Conservation (phyloP, 306 rosid species). For the Trifolium fragiferum region DNA sequence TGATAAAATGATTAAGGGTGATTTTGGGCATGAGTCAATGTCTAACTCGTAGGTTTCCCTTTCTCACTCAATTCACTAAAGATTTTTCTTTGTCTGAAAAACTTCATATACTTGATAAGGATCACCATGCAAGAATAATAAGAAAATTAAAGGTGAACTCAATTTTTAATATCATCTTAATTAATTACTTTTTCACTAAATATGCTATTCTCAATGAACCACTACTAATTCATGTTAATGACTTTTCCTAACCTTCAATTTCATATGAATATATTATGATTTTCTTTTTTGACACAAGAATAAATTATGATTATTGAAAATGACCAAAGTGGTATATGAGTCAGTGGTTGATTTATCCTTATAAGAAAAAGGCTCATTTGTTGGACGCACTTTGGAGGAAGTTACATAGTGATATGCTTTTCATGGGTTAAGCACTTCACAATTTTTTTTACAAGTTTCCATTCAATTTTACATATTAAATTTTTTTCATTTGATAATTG, state of each 20-base stretch:
- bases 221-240: constrained; percentile 43
- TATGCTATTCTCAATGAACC: constrained; percentile 49
- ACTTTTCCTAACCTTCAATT: constrained; percentile 41
- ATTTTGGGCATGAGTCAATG: not conserved
- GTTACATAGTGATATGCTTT: constrained; percentile 1
- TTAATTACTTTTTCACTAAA: constrained; percentile 24
- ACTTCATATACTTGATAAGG: constrained; percentile 28
- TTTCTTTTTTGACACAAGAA: too few relatives aligned
- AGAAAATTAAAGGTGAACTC: not conserved
- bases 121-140: constrained; percentile 38
- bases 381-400: constrained; percentile 43
- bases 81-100: constrained; percentile 35
- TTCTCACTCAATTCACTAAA: constrained; percentile 23
- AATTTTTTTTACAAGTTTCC: constrained; percentile 2
- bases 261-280: constrained; percentile 42
- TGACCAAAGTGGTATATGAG: constrained; percentile 50
- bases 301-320: constrained; percentile 46
- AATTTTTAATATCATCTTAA: constrained; percentile 20
- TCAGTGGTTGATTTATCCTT: constrained; percentile 41
- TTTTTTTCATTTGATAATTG: not conserved
- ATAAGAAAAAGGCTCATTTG: constrained; percentile 30
- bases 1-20: constrained; percentile 39
- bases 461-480: constrained; percentile 10
- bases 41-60: constrained; percentile 41
- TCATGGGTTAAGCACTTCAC: not conserved